Base-by-base conservation (phyloP, 2,329 filamentous ascomycete species). In the Diplodia intermedia region DNA sequence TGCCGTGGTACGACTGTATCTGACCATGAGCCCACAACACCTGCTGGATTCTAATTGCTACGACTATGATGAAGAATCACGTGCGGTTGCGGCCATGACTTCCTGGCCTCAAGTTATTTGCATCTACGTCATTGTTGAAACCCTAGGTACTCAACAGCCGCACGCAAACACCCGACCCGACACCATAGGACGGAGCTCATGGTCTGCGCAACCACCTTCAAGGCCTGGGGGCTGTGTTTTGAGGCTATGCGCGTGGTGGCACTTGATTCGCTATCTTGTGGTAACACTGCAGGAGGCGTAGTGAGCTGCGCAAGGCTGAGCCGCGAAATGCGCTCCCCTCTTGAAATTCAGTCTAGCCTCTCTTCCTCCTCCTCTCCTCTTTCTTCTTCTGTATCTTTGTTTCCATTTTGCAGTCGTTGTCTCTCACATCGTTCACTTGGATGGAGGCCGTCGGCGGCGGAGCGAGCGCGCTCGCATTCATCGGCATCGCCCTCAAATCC, bases 401-500 rank as follows among this genome's bases (percentile, higher is more conserved):
- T 4, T 26, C 3, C 3, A 26, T 26, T 4, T 26, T 26, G 26
- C 26, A 26, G 3, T 26, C 26, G 26, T 26, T 8, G 4, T 31
- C 9, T n/a, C 15, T 29, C 26, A 29, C 11, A 26, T 1, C 12
- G 0, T 53, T 18, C 2, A 15, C 50, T 7, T 23, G 20, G 1
- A 61, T 68, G 66, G 55, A 63, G 1, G 38, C 43, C 49, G 40
- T 62, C n/a, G 29, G 54, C 3, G 56, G 36, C n/a, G 49, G 43
- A 6, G 56, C 66, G 2, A 54, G n/a, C 26, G 56, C 53, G 15
- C 54, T 68, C 33, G 53, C 66, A 11, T 50, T 68, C 26, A 43
- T 68, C 36, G 43, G 54, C 2, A 6, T 68, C 52, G 65, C 65
- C 14, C 36, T 66, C 36, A 53, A 66, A 31, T 43, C 50, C n/a